These are phyloP conservation scores for Sporothrix phasma DNA, from an alignment of 2,329 filamentous ascomycete genomes.

Conservation along the genomic window DNA sequence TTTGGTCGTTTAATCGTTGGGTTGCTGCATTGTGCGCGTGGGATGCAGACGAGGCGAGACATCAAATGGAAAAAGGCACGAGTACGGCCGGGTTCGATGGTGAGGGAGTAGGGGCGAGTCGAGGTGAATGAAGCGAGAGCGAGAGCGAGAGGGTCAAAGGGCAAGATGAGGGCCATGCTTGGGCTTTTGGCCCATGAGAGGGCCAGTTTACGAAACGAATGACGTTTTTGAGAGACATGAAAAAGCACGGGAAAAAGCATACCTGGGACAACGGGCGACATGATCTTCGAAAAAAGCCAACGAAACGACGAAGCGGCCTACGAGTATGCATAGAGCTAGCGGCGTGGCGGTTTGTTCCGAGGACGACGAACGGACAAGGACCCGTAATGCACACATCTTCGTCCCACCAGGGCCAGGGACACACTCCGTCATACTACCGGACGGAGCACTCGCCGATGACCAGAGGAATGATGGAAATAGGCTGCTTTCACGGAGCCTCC, in stretches of 20 bases:
- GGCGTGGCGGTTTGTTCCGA: too few relatives aligned
- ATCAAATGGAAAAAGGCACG: not conserved
- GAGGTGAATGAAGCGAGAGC: not conserved
- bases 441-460: not conserved
- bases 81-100: not conserved
- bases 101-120: not conserved
- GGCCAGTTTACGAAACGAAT: too few relatives aligned
- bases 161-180: too few relatives aligned
- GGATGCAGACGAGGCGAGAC: not conserved
- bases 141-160: not conserved
- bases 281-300: not conserved
- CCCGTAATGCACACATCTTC: not conserved
- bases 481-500: too few relatives aligned
- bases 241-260: not conserved
- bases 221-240: too few relatives aligned
- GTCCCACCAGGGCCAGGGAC: not conserved
- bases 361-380: too few relatives aligned
- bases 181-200: not conserved
- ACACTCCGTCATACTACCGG: not conserved
- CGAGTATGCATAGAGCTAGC: constrained; percentile 1
- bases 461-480: not conserved
- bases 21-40: not conserved
- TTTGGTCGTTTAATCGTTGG: too few relatives aligned
- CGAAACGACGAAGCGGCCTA: not conserved
- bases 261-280: not conserved